Percentiles rank a stretch among this genome's conserved stretches.
phyloP scores from a whole-genome alignment of 1,284 basidiomycete genomes.

The Gomphus bonarii region DNA sequence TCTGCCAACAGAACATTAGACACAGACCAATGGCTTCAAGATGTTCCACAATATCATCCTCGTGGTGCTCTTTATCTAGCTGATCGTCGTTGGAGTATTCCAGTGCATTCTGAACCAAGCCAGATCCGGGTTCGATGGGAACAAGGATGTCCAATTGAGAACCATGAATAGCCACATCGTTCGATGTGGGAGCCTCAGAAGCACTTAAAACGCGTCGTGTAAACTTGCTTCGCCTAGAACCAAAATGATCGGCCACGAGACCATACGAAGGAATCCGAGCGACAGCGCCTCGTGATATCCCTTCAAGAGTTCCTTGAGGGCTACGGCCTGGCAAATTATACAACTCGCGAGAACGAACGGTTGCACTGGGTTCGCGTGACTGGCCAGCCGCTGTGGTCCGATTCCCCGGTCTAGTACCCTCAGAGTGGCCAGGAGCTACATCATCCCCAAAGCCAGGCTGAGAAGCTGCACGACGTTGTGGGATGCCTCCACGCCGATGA shows the following conservation, averaged over 20 bases:
- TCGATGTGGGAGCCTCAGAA: background rate
- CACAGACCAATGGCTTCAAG: conserved; percentile 63
- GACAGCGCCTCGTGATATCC: background rate
- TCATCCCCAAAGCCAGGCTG: background rate
- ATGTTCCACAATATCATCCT: conserved; percentile 67
- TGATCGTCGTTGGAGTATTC: background rate
- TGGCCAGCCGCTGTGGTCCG: background rate
- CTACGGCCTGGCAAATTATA: background rate
- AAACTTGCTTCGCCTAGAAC: background rate
- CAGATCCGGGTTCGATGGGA: conserved; percentile 11
- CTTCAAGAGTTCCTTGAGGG: background rate
- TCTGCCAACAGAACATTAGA: background rate
- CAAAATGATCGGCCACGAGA: background rate
- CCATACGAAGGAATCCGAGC: background rate
- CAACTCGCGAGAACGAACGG: background rate
- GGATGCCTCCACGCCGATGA: background rate
- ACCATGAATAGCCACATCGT: conserved; percentile 14
- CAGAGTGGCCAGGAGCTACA: background rate
- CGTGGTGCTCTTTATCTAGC: conserved; percentile 33
- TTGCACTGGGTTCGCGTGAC: background rate
- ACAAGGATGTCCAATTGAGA: conserved; percentile 24
- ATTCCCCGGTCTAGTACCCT: background rate
- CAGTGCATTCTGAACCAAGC: background rate
- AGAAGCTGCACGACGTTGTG: background rate
- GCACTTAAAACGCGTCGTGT: background rate